Conservation (phyloP, 1,284 basidiomycete species). For the Cryptococcus wingfieldii region DNA sequence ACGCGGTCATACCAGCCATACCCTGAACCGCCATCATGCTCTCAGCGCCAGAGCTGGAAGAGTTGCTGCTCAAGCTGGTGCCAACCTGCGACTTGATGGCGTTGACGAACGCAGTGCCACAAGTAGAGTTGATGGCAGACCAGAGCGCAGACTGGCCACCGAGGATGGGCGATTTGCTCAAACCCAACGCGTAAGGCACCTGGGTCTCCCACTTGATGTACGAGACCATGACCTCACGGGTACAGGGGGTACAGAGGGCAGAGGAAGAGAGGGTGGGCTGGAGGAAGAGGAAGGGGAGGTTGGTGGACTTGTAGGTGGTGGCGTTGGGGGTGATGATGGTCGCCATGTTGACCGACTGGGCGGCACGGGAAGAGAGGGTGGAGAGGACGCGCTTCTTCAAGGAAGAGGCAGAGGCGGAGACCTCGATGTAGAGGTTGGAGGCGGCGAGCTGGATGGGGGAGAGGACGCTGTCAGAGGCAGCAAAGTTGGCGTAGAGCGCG, state of each 20-base stretch:
- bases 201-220: constrained; percentile 72
- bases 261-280: constrained; percentile 53
- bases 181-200: constrained; percentile 67
- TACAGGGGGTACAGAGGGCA: constrained; percentile 73
- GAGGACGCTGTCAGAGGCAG: constrained; percentile 13
- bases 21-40: constrained; percentile 13
- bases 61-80: constrained; percentile 18
- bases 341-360: constrained; percentile 18
- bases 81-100: constrained; percentile 44
- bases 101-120: constrained; percentile 46
- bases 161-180: constrained; percentile 62
- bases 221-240: constrained; percentile 64
- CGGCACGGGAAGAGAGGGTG: constrained; percentile 27
- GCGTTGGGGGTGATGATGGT: constrained; percentile 59
- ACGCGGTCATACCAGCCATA: constrained; percentile 8
- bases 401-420: constrained; percentile 23
- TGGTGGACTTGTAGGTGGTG: constrained; percentile 59
- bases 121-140: constrained; percentile 55
- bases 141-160: constrained; percentile 64
- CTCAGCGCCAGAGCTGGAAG: constrained; percentile 23
- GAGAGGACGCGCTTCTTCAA: constrained; percentile 27
- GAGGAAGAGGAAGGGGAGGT: constrained; percentile 77
- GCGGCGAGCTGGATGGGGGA: constrained; percentile 36
- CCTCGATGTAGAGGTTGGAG: constrained; percentile 38
- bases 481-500: constrained; percentile 19